A percentile compares a stretch with the other conserved stretches of the same genome.
These are phyloP conservation scores for Paramyrothecium sp. DNA, from an alignment of 2,329 filamentous ascomycete species.

Conservation along the genomic window DNA sequence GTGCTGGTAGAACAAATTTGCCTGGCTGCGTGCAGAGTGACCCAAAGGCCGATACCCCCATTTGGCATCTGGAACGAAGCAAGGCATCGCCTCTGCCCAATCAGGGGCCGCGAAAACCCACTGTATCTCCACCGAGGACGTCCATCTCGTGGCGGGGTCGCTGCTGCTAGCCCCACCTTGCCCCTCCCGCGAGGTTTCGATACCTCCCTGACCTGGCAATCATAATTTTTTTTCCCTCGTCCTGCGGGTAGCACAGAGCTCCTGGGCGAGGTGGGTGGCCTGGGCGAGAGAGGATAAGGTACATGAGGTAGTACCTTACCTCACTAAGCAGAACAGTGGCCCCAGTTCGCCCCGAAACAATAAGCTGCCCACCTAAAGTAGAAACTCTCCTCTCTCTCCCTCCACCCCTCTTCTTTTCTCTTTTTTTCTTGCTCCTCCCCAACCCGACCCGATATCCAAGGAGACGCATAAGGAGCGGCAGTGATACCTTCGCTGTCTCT, in stretches of 20 bases:
- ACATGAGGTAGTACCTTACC: too few species aligned
- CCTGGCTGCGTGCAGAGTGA: background rate
- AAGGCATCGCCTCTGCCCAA: background rate
- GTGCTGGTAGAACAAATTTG: background rate
- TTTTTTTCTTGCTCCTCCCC: slow-evolving; percentile 20
- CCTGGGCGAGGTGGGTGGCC: too few species aligned
- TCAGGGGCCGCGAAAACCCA: background rate
- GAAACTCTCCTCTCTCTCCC: slow-evolving; percentile 14
- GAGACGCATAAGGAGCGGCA: slow-evolving; percentile 39
- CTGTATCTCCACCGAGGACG: background rate
- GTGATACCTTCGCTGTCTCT: slow-evolving; percentile 37
- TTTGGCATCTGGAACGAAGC: background rate
- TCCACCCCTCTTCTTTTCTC: slow-evolving; percentile 20
- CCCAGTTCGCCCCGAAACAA: background rate
- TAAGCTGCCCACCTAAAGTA: background rate
- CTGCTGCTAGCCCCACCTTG: background rate
- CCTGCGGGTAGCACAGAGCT: background rate
- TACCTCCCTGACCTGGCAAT: background rate
- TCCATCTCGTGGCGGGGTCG: slow-evolving; percentile 1
- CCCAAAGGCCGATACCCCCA: background rate
- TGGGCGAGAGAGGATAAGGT: too few species aligned
- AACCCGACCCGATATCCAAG: slow-evolving; percentile 20
- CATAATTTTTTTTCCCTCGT: background rate
- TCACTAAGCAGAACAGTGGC: background rate
- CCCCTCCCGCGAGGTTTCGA: background rate